Conservation (phyloP, 306 rosid genomes). For the Ceratonia siliqua region DNA sequence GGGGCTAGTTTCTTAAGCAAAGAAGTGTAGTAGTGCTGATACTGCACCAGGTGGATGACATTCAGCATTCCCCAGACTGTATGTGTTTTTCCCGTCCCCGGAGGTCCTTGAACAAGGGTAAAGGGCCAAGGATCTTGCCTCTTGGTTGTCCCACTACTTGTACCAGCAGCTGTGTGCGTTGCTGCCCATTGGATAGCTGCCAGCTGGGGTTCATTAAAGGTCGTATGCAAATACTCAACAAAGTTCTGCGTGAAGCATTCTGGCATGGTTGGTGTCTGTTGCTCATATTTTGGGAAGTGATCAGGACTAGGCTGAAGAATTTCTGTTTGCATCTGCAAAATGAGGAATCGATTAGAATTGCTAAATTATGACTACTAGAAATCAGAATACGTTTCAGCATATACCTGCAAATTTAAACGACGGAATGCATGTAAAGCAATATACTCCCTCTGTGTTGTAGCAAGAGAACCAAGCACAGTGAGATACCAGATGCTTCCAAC, state of each 20-base stretch:
- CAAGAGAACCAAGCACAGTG: conserved; percentile 94
- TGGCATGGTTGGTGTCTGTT: conserved; percentile 91
- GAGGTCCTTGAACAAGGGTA: conserved; percentile 99
- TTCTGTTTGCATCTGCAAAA: conserved; percentile 90
- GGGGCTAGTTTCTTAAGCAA: conserved; percentile 95
- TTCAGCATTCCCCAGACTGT: conserved; percentile 99
- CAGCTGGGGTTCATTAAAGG: conserved; percentile 91
- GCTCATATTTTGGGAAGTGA: conserved; percentile 95
- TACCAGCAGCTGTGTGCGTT: conserved; percentile 96
- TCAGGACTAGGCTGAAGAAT: conserved; percentile 97
- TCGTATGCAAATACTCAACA: conserved; percentile 77
- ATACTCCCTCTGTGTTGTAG: conserved; percentile 96
- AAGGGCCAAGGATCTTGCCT: conserved; percentile 99
- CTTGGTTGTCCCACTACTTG: conserved; percentile 74
- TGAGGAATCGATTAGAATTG: conserved; percentile 28
- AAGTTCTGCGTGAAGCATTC: conserved; percentile 94
- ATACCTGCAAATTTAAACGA: conserved; percentile 87
- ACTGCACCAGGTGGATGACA: conserved; percentile 97
- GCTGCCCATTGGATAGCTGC: conserved; percentile 99
- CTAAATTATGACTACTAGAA: conserved; percentile 14
- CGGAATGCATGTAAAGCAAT: conserved; percentile 96
- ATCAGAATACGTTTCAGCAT: conserved; percentile 16
- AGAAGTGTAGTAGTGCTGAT: conserved; percentile 94
- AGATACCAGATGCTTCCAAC: conserved; percentile 78
- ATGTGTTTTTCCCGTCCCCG: conserved; percentile 98